Percentiles rank a stretch among this genome's conserved stretches.
Conservation (phyloP, 352 stramenopile genomes). For the Phytophthora tubulina region DNA sequence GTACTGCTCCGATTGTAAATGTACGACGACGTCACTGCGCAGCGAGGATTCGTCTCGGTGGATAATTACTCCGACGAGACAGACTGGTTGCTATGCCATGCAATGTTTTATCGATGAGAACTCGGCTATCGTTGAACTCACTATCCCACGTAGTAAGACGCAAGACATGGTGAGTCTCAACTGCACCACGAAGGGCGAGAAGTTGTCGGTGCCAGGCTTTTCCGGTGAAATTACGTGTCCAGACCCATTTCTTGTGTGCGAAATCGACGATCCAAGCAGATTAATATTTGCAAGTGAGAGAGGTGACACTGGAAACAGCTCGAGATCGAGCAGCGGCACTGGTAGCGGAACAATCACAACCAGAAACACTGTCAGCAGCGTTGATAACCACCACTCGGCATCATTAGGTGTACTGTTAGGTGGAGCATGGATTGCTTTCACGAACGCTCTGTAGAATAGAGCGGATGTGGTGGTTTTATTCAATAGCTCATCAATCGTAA, state of each 20-base stretch:
- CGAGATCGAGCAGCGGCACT: neutral
- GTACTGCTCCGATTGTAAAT: conserved; percentile 77
- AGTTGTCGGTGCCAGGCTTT: conserved; percentile 58
- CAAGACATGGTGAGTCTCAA: conserved; percentile 42
- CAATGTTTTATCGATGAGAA: conserved; percentile 39
- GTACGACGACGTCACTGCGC: conserved; percentile 66
- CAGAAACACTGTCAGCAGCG: conserved; percentile 4
- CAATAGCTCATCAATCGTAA: too few species aligned
- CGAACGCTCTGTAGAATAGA: neutral
- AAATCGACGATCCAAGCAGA: conserved; percentile 8
- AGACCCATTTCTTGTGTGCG: conserved; percentile 71
- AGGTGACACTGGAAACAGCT: conserved; percentile 8
- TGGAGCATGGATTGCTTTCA: conserved; percentile 6
- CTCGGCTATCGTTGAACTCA: conserved; percentile 48
- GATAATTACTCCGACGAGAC: conserved; percentile 53
- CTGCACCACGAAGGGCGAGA: conserved; percentile 55
- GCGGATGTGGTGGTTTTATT: neutral
- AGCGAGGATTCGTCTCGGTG: conserved; percentile 60
- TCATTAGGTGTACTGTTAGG: conserved; percentile 6
- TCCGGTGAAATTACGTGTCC: conserved; percentile 65
- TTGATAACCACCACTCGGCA: neutral
- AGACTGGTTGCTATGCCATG: conserved; percentile 76
- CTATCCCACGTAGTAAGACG: conserved; percentile 35
- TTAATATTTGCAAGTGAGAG: conserved; percentile 3
- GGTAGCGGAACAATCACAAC: conserved; percentile 2